A percentile compares a stretch with the other conserved stretches of the same genome.
Evolutionary conservation across 139 green algal genomes (phyloP).

Genomic region (Coelastrella sp.): DNA sequence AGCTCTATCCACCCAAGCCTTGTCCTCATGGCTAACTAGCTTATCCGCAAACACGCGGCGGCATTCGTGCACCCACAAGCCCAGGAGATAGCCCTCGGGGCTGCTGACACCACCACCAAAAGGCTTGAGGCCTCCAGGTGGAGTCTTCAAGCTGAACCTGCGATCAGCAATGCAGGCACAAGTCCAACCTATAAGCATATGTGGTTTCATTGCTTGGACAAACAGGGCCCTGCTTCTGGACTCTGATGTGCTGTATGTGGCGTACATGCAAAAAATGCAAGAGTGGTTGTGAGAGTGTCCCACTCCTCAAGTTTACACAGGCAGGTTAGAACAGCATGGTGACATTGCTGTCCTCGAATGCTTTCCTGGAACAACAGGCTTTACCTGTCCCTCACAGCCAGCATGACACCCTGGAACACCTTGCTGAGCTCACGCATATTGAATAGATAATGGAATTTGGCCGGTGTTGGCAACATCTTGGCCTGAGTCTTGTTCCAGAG

Average conservation of each 20-base stretch:
- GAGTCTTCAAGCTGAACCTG: slow-evolving; percentile 41
- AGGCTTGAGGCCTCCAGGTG: not conserved
- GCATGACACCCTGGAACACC: slow-evolving; percentile 93
- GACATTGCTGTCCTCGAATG: no score
- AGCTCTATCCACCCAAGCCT: slow-evolving; percentile 84
- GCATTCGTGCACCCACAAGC: slow-evolving; percentile 95
- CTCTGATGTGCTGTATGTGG: no score
- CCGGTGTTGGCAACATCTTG: slow-evolving; percentile 94
- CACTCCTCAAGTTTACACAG: no score
- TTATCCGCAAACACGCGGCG: slow-evolving; percentile 94
- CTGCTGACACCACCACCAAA: slow-evolving; percentile 84
- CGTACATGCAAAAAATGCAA: no score
- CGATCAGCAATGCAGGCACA: no score
- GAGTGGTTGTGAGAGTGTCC: no score
- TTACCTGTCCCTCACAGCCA: slow-evolving; percentile 74
- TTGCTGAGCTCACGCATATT: slow-evolving; percentile 96
- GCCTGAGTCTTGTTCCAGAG: slow-evolving; percentile 85
- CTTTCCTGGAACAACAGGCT: no score
- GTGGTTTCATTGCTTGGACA: no score
- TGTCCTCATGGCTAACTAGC: slow-evolving; percentile 89
- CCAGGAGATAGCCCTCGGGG: slow-evolving; percentile 89
- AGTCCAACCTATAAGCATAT: no score
- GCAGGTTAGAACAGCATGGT: no score
- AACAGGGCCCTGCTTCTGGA: no score
- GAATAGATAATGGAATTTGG: slow-evolving; percentile 98